Percentiles rank a stretch among this genome's conserved stretches.
phyloP scores from a whole-genome alignment of 2,329 filamentous ascomycete species.

The Fusarium sp. region DNA sequence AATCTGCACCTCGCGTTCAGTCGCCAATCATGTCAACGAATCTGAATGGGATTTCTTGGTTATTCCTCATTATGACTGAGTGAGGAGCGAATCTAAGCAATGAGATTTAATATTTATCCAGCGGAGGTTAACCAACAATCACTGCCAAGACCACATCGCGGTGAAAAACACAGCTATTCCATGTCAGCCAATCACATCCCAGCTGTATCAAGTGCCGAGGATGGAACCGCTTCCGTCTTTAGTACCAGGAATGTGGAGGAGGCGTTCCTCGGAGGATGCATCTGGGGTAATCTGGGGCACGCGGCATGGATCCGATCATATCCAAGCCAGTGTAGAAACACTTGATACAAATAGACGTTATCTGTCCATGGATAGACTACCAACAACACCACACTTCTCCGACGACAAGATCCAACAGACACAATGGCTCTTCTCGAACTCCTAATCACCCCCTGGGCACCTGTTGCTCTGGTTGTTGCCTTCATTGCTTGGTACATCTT shows the following conservation, averaged over 20 bases:
- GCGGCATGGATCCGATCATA: background rate
- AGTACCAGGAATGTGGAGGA: background rate
- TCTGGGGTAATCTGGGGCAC: conserved; percentile 30
- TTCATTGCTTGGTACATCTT: conserved; percentile 39
- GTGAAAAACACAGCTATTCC: accelerated
- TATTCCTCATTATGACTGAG: background rate
- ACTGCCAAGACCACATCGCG: background rate
- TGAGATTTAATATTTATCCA: too few species aligned
- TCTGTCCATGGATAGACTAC: background rate
- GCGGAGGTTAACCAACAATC: background rate
- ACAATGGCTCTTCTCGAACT: conserved; percentile 43
- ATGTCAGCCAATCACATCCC: accelerated
- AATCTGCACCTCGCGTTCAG: accelerated
- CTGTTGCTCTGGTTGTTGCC: conserved; percentile 20
- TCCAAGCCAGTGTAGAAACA: background rate
- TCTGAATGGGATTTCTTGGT: too few species aligned
- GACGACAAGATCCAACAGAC: too few species aligned
- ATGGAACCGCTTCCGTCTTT: background rate
- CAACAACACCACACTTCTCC: background rate
- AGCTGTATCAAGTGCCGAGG: conserved; percentile 7
- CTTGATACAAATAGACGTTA: conserved; percentile 18
- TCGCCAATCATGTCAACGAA: too few species aligned
- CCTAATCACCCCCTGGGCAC: conserved; percentile 42
- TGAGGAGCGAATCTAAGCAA: too few species aligned
- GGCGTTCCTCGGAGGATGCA: conserved; percentile 23